Percentiles rank a stretch among this genome's conserved stretches.
Evolutionary conservation across 2,329 filamentous ascomycete genomes (phyloP).

Genomic region (Neonectria magnoliae): DNA sequence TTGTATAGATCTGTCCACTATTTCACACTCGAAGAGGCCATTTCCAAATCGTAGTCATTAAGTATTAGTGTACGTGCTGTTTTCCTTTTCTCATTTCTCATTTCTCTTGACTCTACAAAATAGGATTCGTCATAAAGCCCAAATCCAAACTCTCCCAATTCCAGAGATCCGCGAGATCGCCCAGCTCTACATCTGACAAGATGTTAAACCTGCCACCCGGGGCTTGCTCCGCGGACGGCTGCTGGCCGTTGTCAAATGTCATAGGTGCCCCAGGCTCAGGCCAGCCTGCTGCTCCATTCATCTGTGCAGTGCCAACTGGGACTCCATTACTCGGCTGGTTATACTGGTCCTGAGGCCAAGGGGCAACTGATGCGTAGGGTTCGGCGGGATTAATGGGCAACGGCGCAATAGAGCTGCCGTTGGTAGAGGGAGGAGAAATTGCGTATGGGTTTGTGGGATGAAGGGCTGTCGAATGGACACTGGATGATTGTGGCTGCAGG

Average conservation of each 20-base stretch:
- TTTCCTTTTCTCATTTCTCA: not conserved
- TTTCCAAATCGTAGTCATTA: too few relatives aligned
- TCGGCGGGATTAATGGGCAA: not conserved
- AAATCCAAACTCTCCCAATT: constrained; percentile 20
- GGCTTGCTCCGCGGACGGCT: not conserved
- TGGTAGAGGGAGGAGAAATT: not conserved
- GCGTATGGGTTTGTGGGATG: not conserved
- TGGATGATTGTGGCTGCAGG: not conserved
- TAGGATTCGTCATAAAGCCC: not conserved
- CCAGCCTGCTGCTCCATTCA: not conserved
- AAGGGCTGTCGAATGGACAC: not conserved
- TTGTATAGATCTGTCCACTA: too few relatives aligned
- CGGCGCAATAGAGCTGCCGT: not conserved
- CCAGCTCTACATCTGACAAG: constrained; percentile 1
- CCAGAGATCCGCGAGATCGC: constrained; percentile 12
- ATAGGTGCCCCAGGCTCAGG: not conserved
- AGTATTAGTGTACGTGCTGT: not conserved
- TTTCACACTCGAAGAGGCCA: too few relatives aligned
- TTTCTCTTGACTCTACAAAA: not conserved
- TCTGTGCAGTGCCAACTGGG: not conserved
- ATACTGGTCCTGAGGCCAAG: constrained; percentile 2
- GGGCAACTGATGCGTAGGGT: not conserved
- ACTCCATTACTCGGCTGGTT: not conserved
- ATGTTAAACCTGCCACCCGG: not conserved
- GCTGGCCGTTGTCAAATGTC: not conserved